Base-by-base conservation (phyloP, 768 basidiomycete genomes). In the Hebeloma cylindrosporum region DNA sequence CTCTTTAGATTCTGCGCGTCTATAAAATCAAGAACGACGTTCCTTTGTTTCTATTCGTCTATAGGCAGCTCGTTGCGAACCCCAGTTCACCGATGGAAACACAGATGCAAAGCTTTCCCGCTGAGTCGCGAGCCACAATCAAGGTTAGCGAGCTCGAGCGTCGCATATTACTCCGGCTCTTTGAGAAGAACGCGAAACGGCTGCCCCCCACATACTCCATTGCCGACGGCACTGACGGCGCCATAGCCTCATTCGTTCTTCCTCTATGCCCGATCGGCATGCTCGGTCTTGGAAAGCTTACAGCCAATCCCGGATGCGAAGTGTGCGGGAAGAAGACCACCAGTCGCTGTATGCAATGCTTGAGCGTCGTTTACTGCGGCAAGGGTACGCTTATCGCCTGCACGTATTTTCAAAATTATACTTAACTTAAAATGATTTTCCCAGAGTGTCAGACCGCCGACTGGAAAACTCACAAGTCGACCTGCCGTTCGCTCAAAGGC, bases 391-490 rank as follows among this genome's bases (percentile, higher is more conserved):
- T 33, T 11, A 8, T 9, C 34, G 14, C 7, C n/a, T 20, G 20
- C 18, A 10, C 27, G 21, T 10, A 3, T 3, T 7, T 22, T 29
- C 23, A 17, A 30, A 17, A 36, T 37, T 22, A 32, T 35, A 14
- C 10, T 25, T 33, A 31, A 7, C 31, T 36, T 20, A 32, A 31
- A 20, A 23, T 33, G 22, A 3, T 23, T 36, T 35, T 25, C 47
- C 4, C 34, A 72, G 73, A 67, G 34, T 75, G 73, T 43, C 74
- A 74, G 49, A 55, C 37, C 11, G 52, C 50, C 9, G 69, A 74
- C 48, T 77, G 73, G 73, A 56, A 58, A 14, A 44, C 53, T 2
- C 73, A 75, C 56, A 71, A 70, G 47, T 38, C 37, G 1, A 35
- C 57, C 0, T 75, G 73, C 50, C 61, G 54, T n/a, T 60, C 70